Base-by-base conservation (phyloP, 106 monocot genomes). In the Allium fistulosum region DNA sequence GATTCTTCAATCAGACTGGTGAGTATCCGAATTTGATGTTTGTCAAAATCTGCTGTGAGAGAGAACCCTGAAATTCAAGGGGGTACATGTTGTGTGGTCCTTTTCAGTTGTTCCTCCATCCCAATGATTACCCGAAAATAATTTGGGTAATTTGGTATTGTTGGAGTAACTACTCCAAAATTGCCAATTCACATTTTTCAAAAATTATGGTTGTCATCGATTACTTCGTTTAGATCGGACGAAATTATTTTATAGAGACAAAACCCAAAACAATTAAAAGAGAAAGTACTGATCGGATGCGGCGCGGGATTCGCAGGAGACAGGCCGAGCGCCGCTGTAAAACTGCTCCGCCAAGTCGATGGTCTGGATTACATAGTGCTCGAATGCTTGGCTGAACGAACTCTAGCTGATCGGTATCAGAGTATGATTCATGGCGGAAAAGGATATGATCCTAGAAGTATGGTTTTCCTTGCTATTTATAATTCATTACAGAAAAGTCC, bases 241-340 rank as follows among this genome's bases (percentile, higher is more conserved):
- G 2, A 37, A 37, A 37, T 37, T 37, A 37, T 37, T 37, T 37
- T 37, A 37, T 59, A 99, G 99, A 93, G 93, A 67, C 72, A 79
- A 6, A 78, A 87, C 48, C 90, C 93, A 18, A 58, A 57, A 71
- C 74, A 87, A 69, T 22, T 80, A 69, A 90, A 87, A 70, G 83
- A 87, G 9, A 87, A 49, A 62, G 81, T 99, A 49, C 71, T 50
- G 51, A 65, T 99, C 18, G 99, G 93, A 9, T 93, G 99, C 53
- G 99, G 99, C 7, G 99, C 99, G 1, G 99, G 99, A 0, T 99
- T 99, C 53, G 80, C 77, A 16, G 99, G 99, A 10, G 99, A 99
- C 59, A 64, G 97, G 53, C 87, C 90, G 9, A 10, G 51, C 53
- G 90, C 84, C n/a, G 99, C 99, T 9, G 74, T 85, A 10, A 87